Evolutionary conservation across 495 filamentous ascomycete species (phyloP), one percentile per base, ranked within the genome.

Genomic region (Hypoxylon cercidicola): DNA sequence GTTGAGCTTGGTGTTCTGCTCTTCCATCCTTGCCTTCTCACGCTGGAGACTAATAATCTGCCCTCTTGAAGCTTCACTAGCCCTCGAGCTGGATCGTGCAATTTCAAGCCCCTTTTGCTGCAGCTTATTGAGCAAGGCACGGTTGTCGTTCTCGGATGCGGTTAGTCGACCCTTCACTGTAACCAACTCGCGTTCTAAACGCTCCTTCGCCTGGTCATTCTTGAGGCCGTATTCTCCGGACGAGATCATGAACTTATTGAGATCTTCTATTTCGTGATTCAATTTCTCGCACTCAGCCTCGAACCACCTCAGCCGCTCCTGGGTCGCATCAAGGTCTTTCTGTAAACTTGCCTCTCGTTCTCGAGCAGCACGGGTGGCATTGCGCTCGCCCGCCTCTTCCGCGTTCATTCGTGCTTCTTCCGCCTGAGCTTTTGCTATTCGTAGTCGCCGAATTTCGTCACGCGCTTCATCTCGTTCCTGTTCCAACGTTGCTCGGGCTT

Each of bases 51-150:
- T 88, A 16, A 85, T 73, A 58, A 97, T 78, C 46, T 93, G 89
- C n/a, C 88, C 83, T 16, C 93, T 87, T 43, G 94, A 92, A 55
- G 85, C 90, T 56, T 99, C 95, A 54, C 85, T 91, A 23, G 92
- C 95, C 56, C 87, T 88, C 2, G 94, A 96, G 61, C 86, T 92
- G 4, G 95, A 94, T 39, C 96, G 84, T 25, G 93, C 94, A 72
- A 99, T 95, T 72, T 99, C 95, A 7, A 99, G 87, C 43, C 96
- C 96, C 83, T 99, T 99, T 69, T 97, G 94, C 66, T 99, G 95
- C 10, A 99, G 83, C 75, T 98, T 98, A 72, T 97, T 99, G 46
- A 98, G 82, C 0, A 99, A 81, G 34, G 93, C 88, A n/a, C 92
- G 89, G 69, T 98, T 98, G 77, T 98, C 95, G 70, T 98, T 97